A percentile compares a stretch with the other conserved stretches of the same genome.
Conservation (phyloP, 441 rosid species). For the Croton laevigatus region DNA sequence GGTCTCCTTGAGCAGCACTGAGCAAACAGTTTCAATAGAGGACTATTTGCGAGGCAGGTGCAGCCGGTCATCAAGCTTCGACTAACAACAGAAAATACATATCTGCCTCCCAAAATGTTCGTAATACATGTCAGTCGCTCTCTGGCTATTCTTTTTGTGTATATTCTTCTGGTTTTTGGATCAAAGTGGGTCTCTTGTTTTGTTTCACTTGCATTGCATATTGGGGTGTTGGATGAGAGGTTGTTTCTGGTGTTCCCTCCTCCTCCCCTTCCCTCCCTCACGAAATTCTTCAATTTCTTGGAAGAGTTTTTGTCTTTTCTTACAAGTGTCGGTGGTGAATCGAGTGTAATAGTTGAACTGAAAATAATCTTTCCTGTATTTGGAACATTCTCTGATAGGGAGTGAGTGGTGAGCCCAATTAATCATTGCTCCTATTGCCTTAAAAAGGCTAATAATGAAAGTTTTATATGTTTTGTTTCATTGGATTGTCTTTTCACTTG, state of each 20-base stretch:
- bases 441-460: neutral
- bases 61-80: constrained; percentile 65
- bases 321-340: constrained; percentile 15
- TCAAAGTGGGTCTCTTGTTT: constrained; percentile 13
- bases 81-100: constrained; percentile 27
- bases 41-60: constrained; percentile 64
- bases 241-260: constrained; percentile 52
- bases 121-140: constrained; percentile 5
- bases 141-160: constrained; percentile 18
- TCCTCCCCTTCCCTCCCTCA: constrained; percentile 35
- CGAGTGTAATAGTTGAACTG: constrained; percentile 9
- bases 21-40: constrained; percentile 58
- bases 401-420: neutral
- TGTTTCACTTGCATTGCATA: constrained; percentile 10
- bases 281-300: constrained; percentile 11
- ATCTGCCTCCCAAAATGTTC: constrained; percentile 14
- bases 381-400: constrained; percentile 12
- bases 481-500: neutral
- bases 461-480: neutral
- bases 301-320: constrained; percentile 11
- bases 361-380: neutral
- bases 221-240: constrained; percentile 72
- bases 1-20: constrained; percentile 57
- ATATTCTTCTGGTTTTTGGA: constrained; percentile 2
- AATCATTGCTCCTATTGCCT: neutral